Base-by-base conservation (phyloP, 1,284 basidiomycete species). In the Tranzscheliella williamsii region DNA sequence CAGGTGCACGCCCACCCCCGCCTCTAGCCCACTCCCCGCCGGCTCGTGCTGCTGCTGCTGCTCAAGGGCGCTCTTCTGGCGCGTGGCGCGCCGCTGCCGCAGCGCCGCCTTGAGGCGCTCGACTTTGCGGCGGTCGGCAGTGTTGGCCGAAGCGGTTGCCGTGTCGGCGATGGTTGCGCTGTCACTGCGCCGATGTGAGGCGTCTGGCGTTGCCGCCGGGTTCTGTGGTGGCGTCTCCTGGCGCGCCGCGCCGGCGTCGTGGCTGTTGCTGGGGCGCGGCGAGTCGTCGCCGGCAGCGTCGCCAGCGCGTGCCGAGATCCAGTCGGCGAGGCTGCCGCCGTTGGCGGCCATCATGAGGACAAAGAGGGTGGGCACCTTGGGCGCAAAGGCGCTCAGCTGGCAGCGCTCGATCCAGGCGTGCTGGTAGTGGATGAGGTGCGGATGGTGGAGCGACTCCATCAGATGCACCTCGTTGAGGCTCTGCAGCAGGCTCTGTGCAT, bases 401-500 rank as follows among this genome's bases (percentile, higher is more conserved):
- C 66, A 53, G 33, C 58, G 54, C 75, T 96, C 92, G 16, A 96
- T 84, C 92, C 92, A 96, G 0, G 91, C 86, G 69, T 95, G 92
- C 78, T 95, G 92, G 73, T 95, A 95, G 15, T 89, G 90, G 56
- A 95, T 85, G 64, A 96, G 91, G 64, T 95, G 94, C 4, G 87
- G 88, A 79, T 96, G 92, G 42, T 87, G 85, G 4, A 96, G 80
- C n/a, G 84, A 82, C 74, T 95, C 91, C 41, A 95, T 81, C 5
- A 93, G 81, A 38, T 88, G 86, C 32, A 91, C 87, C 84, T 87
- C 75, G 30, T 58, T 67, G 17, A 76, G 42, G 24, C 61, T 69
- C 24, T 55, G 47, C 15, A 65, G 45, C 41, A 74, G 34, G n/a
- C 21, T 56, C 34, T 63, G 46, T 18, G 53, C 54, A 24, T 70